phyloP scores from a whole-genome alignment of 176 grass and related monocot species.

The Oryza longistaminata region DNA sequence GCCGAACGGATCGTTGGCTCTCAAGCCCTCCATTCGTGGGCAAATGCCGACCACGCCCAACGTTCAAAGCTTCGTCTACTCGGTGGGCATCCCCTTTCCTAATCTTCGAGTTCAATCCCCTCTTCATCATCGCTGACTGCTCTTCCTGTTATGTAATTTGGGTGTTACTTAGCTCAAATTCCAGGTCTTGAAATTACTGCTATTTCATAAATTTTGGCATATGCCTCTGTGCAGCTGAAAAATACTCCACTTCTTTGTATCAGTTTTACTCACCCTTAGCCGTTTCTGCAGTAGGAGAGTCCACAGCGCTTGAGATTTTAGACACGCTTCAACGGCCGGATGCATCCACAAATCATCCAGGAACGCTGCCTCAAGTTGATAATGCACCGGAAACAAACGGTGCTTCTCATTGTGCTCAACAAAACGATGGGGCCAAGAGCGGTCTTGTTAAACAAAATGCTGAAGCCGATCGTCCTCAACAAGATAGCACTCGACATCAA shows the following conservation, averaged over 20 bases:
- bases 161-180: neutral
- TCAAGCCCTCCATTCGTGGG: slow-evolving; percentile 2
- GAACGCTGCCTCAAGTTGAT: neutral
- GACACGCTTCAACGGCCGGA: slow-evolving; percentile 16
- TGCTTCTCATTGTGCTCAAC: neutral
- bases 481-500: neutral
- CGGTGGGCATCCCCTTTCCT: slow-evolving; percentile 17
- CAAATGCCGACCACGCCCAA: slow-evolving; percentile 14
- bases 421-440: neutral
- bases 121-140: neutral
- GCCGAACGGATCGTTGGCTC: slow-evolving; percentile 32
- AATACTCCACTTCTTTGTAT: neutral
- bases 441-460: neutral
- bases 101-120: neutral
- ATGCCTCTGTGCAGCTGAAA: neutral
- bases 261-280: neutral
- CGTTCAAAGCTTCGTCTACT: slow-evolving; percentile 26
- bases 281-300: slow-evolving; percentile 34
- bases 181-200: neutral
- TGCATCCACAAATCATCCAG: slow-evolving; percentile 1
- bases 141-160: neutral
- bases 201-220: neutral
- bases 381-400: neutral
- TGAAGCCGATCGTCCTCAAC: neutral
- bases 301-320: slow-evolving; percentile 25